phyloP scores from a whole-genome alignment of 192 early-diverging fungal genomes.

The Entomortierella lignicola region DNA sequence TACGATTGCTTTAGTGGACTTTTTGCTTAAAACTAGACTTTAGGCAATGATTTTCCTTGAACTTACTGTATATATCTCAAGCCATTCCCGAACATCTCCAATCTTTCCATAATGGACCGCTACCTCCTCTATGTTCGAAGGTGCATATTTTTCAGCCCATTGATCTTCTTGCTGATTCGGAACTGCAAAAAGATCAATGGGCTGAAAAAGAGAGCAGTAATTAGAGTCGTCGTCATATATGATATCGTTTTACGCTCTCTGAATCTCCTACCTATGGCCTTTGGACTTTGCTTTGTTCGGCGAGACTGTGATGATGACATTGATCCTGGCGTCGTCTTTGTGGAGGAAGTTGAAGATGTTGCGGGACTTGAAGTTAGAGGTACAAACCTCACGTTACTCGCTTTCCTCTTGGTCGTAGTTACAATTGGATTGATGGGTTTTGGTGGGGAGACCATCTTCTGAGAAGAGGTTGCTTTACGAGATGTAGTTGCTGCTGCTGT shows the following conservation, averaged over 20 bases:
- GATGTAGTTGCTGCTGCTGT: neutral
- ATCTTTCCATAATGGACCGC: constrained; percentile 64
- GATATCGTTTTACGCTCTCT: neutral
- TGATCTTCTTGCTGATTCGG: constrained; percentile 12
- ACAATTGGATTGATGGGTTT: neutral
- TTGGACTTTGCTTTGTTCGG: neutral
- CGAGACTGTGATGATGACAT: neutral
- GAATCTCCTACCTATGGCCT: neutral
- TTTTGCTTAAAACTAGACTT: neutral
- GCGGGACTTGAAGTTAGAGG: constrained; percentile 1
- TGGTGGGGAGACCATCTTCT: neutral
- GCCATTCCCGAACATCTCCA: constrained; percentile 66
- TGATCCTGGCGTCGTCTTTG: neutral
- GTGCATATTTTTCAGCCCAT: constrained; percentile 46
- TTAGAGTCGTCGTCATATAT: no score
- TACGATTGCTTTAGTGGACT: neutral
- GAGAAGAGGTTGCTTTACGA: neutral
- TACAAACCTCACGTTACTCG: constrained; percentile 12
- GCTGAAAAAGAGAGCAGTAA: no score
- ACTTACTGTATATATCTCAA: constrained; percentile 51
- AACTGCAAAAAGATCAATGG: neutral
- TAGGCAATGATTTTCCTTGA: neutral
- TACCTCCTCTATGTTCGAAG: constrained; percentile 51
- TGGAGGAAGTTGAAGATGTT: constrained; percentile 18
- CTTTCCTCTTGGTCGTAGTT: constrained; percentile 8